phyloP scores from a whole-genome alignment of 805 yeast genomes.

The Yamadazyma laniorum region DNA sequence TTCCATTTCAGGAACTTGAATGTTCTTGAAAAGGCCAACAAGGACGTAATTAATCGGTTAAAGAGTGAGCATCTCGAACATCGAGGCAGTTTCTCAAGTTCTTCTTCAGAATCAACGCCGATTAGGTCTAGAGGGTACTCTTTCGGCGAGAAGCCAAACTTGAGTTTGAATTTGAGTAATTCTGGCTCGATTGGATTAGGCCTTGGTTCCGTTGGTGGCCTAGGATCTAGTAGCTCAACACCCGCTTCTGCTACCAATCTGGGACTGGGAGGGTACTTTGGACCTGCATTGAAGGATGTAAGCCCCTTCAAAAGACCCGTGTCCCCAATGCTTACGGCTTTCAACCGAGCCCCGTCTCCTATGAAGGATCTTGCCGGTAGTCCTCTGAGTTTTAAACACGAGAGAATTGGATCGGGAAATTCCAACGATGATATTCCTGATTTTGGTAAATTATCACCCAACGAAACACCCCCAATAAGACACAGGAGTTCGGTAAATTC shows the following conservation, averaged over 20 bases:
- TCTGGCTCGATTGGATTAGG: constrained; percentile 2
- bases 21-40: constrained; percentile 89
- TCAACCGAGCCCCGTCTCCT: constrained; percentile 15
- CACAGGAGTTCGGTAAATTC: constrained; percentile 26
- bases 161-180: constrained; percentile 15
- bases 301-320: constrained; percentile 47
- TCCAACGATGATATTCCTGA: constrained; percentile 18
- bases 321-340: constrained; percentile 35
- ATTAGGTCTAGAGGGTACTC: constrained; percentile 37
- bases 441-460: constrained; percentile 16
- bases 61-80: constrained; percentile 79
- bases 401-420: constrained; percentile 21
- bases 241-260: constrained; percentile 1
- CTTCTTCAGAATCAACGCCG: constrained; percentile 47
- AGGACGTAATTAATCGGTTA: constrained; percentile 84
- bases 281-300: constrained; percentile 20
- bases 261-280: constrained; percentile 10
- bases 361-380: constrained; percentile 15
- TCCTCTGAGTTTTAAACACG: constrained; percentile 22
- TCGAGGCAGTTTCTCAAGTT: constrained; percentile 46
- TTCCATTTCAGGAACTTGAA: constrained; percentile 87
- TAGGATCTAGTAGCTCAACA: constrained; percentile 6
- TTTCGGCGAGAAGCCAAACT: constrained; percentile 17
- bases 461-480: constrained; percentile 7
- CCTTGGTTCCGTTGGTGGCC: constrained; percentile 1